A percentile compares a stretch with the other conserved stretches of the same genome.
Conservation (phyloP, 768 basidiomycete species). For the Dentipellis fragilis region DNA sequence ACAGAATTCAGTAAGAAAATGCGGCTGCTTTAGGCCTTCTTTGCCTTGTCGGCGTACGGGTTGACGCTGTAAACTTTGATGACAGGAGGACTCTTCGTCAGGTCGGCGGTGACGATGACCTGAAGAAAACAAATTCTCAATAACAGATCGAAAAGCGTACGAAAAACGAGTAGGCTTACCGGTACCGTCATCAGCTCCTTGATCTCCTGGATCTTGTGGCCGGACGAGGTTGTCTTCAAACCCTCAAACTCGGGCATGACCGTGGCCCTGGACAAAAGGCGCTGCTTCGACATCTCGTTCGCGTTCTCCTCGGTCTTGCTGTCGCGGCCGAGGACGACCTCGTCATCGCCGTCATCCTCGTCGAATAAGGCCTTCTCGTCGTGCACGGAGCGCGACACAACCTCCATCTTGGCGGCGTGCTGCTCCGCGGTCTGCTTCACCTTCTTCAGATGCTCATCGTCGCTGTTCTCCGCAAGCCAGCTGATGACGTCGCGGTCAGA, state of each 20-base stretch:
- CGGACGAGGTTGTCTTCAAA: constrained; percentile 54
- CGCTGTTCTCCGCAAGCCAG: constrained; percentile 91
- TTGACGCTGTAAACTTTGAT: constrained; percentile 97
- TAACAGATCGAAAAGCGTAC: constrained; percentile 5
- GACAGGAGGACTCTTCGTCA: constrained; percentile 93
- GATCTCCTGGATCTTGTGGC: constrained; percentile 96
- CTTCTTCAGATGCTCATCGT: constrained; percentile 92
- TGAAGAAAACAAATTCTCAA: constrained; percentile 19
- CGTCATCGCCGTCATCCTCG: constrained; percentile 74
- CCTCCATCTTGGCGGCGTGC: constrained; percentile 87
- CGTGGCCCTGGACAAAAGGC: constrained; percentile 66
- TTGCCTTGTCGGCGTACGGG: constrained; percentile 59
- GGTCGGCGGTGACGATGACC: constrained; percentile 92
- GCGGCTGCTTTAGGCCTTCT: neutral
- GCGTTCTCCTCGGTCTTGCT: constrained; percentile 29
- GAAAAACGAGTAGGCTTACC: constrained; percentile 35
- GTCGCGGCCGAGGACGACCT: constrained; percentile 65
- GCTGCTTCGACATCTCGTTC: constrained; percentile 67
- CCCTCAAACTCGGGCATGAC: constrained; percentile 77
- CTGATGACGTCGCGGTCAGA: constrained; percentile 87
- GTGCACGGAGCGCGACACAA: constrained; percentile 72
- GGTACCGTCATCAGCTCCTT: constrained; percentile 89
- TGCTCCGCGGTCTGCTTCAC: constrained; percentile 90
- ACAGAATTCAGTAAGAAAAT: neutral
- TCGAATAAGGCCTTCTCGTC: constrained; percentile 87